Evolutionary conservation across 2,329 filamentous ascomycete species (phyloP).

Genomic region (Hypoxylon sp.): DNA sequence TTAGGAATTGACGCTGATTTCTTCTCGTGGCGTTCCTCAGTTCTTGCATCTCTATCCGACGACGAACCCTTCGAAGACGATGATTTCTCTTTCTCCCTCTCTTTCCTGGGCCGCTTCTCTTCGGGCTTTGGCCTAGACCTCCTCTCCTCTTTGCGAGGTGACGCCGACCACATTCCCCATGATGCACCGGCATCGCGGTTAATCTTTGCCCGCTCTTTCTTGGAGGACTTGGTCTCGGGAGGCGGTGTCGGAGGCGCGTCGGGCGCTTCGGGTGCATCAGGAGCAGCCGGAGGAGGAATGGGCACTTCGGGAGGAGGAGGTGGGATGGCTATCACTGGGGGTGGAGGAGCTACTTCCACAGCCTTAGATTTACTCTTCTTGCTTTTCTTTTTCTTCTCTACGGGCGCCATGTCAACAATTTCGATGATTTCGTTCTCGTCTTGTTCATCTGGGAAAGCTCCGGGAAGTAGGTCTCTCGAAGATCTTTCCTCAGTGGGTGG

Average conservation of each 20-base stretch:
- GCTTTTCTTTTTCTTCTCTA: slow-evolving; percentile 61
- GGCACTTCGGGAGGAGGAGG: slow-evolving; percentile 54
- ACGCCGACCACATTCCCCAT: slow-evolving; percentile 82
- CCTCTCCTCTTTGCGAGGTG: slow-evolving; percentile 71
- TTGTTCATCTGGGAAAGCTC: slow-evolving; percentile 53
- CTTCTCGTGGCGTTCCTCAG: slow-evolving; percentile 54
- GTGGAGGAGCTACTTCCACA: slow-evolving; percentile 53
- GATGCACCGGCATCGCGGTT: slow-evolving; percentile 77
- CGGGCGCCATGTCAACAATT: slow-evolving; percentile 65
- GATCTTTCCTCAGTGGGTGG: slow-evolving; percentile 56
- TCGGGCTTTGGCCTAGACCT: slow-evolving; percentile 76
- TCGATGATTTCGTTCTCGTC: slow-evolving; percentile 63
- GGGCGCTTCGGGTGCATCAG: slow-evolving; percentile 59
- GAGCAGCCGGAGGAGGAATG: slow-evolving; percentile 63
- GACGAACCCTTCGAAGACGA: slow-evolving; percentile 75
- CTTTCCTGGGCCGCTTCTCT: slow-evolving; percentile 69
- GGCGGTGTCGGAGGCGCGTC: slow-evolving; percentile 66
- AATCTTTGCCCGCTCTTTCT: slow-evolving; percentile 83
- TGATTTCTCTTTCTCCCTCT: slow-evolving; percentile 68
- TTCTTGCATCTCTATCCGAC: slow-evolving; percentile 71
- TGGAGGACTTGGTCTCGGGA: slow-evolving; percentile 71
- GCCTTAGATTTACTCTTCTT: slow-evolving; percentile 58
- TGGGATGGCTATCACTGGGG: slow-evolving; percentile 42
- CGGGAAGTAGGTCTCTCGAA: slow-evolving; percentile 54
- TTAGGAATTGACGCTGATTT: slow-evolving; percentile 67